phyloP scores from a whole-genome alignment of 2,329 filamentous ascomycete species.

The Pseudogymnoascus sp. region DNA sequence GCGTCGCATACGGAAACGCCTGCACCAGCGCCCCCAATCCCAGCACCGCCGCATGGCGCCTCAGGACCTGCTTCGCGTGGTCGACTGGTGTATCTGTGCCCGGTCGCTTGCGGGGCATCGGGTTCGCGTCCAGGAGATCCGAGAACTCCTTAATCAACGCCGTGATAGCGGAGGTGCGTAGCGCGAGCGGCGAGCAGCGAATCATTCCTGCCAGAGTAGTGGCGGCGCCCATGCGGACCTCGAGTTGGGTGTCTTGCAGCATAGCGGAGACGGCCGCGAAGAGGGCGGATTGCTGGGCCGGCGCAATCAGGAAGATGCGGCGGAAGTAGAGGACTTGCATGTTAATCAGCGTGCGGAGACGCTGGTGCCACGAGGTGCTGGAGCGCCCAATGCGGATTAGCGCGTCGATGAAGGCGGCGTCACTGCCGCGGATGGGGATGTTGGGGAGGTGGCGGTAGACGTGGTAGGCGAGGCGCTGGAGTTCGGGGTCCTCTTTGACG shows the following conservation, averaged over 20 bases:
- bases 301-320: slow-evolving; percentile 77
- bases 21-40: slow-evolving; percentile 87
- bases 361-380: slow-evolving; percentile 88
- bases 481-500: slow-evolving; percentile 93
- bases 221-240: slow-evolving; percentile 88
- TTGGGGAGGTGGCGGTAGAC: slow-evolving; percentile 96
- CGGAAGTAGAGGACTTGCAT: slow-evolving; percentile 99
- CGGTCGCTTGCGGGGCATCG: slow-evolving; percentile 68
- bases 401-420: slow-evolving; percentile 73
- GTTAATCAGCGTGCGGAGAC: slow-evolving; percentile 88
- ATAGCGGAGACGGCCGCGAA: slow-evolving; percentile 94
- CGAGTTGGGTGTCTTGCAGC: slow-evolving; percentile 84
- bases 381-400: slow-evolving; percentile 82
- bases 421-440: slow-evolving; percentile 80
- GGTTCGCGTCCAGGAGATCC: slow-evolving; percentile 69
- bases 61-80: slow-evolving; percentile 68
- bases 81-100: slow-evolving; percentile 65
- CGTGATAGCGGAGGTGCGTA: slow-evolving; percentile 71
- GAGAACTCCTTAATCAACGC: slow-evolving; percentile 75
- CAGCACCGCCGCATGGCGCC: slow-evolving; percentile 82
- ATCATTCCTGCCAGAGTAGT: slow-evolving; percentile 96
- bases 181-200: slow-evolving; percentile 75
- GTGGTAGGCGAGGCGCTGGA: slow-evolving; percentile 90
- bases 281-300: slow-evolving; percentile 66
- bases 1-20: slow-evolving; percentile 92